Base-by-base conservation (phyloP, 768 basidiomycete species). In the Trametes maxima region DNA sequence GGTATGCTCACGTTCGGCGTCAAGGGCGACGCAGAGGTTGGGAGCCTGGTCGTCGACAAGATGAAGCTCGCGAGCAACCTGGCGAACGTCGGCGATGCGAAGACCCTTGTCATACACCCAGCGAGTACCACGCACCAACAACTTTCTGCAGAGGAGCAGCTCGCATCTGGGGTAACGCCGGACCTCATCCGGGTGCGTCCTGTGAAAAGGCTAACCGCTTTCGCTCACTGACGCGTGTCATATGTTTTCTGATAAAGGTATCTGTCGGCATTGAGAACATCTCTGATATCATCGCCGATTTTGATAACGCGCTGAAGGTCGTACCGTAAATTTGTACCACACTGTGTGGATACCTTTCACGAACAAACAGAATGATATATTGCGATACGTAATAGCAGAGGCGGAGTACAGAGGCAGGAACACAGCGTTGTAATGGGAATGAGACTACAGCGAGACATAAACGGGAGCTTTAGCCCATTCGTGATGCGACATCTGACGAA, bases 1-100 rank as follows among this genome's bases (percentile, higher is more conserved):
- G 92, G 91, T 24, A 82, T 94, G 64, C 74, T 95, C 47, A 89
- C 81, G 72, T 93, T 95, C 65, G 93, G 92, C 8, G 73, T 92
- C 63, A 85, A 85, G 66, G 89, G 86, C 19, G 71, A 74, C 50
- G 74, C 76, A 0, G 66, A 68, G 48, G 70, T 69, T 2, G 87
- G 86, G 5, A 84, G 81, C 75, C 78, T 79, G 57, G 77, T 89
- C 33, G 87, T 94, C 17, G 91, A 94, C 65, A 81, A 73, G 65
- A 77, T 95, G 63, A 85, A 81, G 68, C 79, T 94, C 6, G 88
- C 87, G 14, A 88, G 86, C 66, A 76, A 90, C 68, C 79, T 90
- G 11, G 88, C 88, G 12, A 91, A 91, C 68, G 86, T 90, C 28
- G 88, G 86, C 33, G 87, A 88, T 57, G 85, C 87, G n/a, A 91